phyloP scores from a whole-genome alignment of 2,329 filamentous ascomycete species.

The Colletotrichum euphorbiae region DNA sequence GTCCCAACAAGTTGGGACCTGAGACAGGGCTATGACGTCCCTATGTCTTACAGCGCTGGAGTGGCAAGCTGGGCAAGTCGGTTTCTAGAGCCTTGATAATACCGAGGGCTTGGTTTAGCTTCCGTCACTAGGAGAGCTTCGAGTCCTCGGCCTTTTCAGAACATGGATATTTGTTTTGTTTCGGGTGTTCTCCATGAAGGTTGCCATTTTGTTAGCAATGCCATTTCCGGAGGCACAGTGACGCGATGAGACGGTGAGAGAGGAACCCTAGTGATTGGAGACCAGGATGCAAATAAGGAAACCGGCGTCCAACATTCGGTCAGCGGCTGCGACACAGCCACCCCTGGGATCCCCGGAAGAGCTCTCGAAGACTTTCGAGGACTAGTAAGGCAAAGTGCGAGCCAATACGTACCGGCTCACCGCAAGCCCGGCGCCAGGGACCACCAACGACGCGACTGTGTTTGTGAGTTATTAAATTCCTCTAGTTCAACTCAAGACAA shows the following conservation, averaged over 20 bases:
- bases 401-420: constrained; percentile 3
- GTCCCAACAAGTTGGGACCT: background rate
- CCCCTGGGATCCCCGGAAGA: background rate
- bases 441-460: background rate
- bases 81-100: background rate
- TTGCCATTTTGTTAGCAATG: background rate
- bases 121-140: background rate
- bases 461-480: constrained; percentile 5
- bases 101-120: background rate
- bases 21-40: constrained; percentile 7
- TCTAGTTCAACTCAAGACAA: background rate
- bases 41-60: constrained; percentile 7
- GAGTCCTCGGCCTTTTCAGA: background rate
- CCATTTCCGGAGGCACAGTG: constrained; percentile 1
- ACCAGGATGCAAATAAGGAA: background rate
- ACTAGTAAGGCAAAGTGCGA: constrained; percentile 3
- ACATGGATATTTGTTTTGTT: background rate
- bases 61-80: too few species aligned
- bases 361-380: background rate
- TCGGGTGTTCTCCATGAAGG: background rate
- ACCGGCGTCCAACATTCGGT: constrained; percentile 2
- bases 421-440: background rate
- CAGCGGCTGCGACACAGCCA: constrained; percentile 34
- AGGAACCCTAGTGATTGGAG: background rate
- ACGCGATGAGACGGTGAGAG: background rate